A percentile compares a stretch with the other conserved stretches of the same genome.
Conservation (phyloP, 257 asterid genomes). For the Nemophila menziesii region DNA sequence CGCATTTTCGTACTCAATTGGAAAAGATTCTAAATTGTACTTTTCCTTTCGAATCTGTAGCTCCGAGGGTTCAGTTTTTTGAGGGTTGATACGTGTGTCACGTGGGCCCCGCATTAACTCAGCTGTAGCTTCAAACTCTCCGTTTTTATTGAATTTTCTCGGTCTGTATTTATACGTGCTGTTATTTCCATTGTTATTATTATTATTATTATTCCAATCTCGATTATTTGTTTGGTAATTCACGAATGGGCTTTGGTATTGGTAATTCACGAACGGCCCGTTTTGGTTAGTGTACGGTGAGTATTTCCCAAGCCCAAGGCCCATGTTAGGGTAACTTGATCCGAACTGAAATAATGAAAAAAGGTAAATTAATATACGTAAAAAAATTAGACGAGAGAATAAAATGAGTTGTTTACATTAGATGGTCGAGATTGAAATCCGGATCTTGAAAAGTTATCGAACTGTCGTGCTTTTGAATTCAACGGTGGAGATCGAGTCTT, state of each 20-base stretch:
- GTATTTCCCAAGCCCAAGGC: constrained; percentile 28
- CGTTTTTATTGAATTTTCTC: constrained; percentile 33
- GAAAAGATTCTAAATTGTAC: constrained; percentile 45
- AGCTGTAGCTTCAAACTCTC: constrained; percentile 30
- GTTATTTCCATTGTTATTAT: too few species aligned
- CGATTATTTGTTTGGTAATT: constrained; percentile 35
- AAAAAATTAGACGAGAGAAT: constrained; percentile 20
- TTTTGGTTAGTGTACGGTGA: constrained; percentile 29
- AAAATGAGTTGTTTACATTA: too few species aligned
- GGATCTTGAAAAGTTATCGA: constrained; percentile 1
- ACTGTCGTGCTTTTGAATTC: constrained; percentile 16
- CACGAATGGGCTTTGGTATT: constrained; percentile 24
- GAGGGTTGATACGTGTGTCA: constrained; percentile 18
- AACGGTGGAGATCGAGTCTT: constrained; percentile 19
- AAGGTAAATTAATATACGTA: background rate
- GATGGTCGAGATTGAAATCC: too few species aligned
- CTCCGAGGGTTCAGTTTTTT: constrained; percentile 22
- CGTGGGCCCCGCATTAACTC: constrained; percentile 89
- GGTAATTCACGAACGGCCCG: constrained; percentile 30
- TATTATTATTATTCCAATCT: constrained; percentile 38
- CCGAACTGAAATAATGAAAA: constrained; percentile 32
- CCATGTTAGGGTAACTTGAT: constrained; percentile 39
- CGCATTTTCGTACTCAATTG: constrained; percentile 48
- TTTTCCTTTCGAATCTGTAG: constrained; percentile 29
- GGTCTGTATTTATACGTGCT: constrained; percentile 32